A percentile compares a stretch with the other conserved stretches of the same genome.
These are phyloP conservation scores for Blumeria graminis DNA, from an alignment of 2,329 filamentous ascomycete genomes.

Conservation along the genomic window DNA sequence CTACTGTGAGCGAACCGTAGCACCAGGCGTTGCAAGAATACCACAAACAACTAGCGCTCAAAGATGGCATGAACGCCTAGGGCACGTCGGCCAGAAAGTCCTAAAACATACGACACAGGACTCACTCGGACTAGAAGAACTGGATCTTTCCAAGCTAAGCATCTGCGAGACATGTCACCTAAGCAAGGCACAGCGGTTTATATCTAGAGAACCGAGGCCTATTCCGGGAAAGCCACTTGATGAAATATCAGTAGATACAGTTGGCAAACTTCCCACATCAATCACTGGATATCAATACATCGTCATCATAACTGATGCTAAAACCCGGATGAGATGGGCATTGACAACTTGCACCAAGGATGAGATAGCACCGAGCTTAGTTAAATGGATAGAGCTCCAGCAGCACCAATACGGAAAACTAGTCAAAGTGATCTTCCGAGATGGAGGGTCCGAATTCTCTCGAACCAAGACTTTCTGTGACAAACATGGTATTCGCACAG, in stretches of 20 bases:
- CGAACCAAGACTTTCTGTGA: neutral
- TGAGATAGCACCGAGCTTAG: neutral
- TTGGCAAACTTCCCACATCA: neutral
- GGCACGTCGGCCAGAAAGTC: neutral
- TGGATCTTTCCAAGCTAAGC: neutral
- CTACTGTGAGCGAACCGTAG: neutral
- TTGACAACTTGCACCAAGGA: neutral
- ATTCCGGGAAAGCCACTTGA: neutral
- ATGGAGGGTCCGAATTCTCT: neutral
- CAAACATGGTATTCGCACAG: neutral
- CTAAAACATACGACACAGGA: neutral
- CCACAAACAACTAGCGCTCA: neutral
- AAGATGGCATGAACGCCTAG: neutral
- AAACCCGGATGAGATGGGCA: neutral
- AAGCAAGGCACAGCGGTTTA: neutral
- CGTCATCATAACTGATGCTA: neutral
- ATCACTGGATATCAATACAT: neutral
- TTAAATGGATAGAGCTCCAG: neutral
- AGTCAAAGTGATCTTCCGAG: neutral
- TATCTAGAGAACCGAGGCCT: neutral
- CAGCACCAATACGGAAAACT: neutral
- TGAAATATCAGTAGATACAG: neutral
- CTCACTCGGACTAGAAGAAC: neutral
- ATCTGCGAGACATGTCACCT: neutral
- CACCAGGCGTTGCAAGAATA: neutral